Evolutionary conservation across 1,284 basidiomycete species (phyloP), one percentile per base, ranked within the genome.

Genomic region (Moniliophthora roreri): DNA sequence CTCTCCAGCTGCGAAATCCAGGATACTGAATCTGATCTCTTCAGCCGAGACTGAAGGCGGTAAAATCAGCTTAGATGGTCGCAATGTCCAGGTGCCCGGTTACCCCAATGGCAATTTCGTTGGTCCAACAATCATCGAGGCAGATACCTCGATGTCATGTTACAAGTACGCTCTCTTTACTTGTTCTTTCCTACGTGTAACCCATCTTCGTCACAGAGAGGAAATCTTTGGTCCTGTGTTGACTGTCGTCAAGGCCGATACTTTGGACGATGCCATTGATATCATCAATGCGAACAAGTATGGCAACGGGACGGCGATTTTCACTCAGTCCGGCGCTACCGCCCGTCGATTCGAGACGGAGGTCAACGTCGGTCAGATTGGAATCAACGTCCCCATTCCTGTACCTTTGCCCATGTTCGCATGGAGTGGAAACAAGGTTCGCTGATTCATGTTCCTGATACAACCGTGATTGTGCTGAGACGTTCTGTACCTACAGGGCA

Each of bases 201-300:
- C 38, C 45, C 42, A 51, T 32, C 38, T 20, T 46, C 37, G 46
- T 34, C 54, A 16, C 54, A 95, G 92, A 58, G 86, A 94, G 66
- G 95, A 98, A 70, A 97, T 98, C 61, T 98, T 98, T 63, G 96
- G 95, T 2, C 96, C 96, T 2, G 95, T 89, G 0, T 79, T 99
- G 38, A 77, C 89, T 20, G 79, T 97, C 50, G 68, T 98, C 60
- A 78, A 83, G 51, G 92, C 89, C 5, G 85, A 94, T 51, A 93
- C 88, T 1, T 77, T 99, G 44, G 95, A 98, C 61, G 93, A 98
- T 61, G 96, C 95, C 18, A 80, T 98, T 57, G 83, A 85, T 35
- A 85, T 97, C 59, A 87, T 98, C 73, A 98, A 98, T 73, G 73
- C 77, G 52, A 98, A 97, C 74, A 80, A 75, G 65, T 97, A 92